A percentile compares a stretch with the other conserved stretches of the same genome.
Conservation (phyloP, 148 eudicot genomes). For the Rhododendron mucronatum region DNA sequence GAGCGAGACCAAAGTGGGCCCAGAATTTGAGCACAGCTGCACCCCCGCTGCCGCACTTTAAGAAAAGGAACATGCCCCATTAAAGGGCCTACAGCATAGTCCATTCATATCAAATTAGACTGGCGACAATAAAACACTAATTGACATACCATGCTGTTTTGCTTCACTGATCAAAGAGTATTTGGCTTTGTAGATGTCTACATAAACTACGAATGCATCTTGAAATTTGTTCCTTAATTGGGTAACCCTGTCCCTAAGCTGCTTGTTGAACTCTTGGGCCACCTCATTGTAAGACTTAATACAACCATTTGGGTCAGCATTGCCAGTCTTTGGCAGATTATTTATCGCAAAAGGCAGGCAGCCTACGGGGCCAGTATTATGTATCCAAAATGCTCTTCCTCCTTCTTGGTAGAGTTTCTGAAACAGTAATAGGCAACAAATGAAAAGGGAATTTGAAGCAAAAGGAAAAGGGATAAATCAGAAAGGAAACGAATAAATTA, state of each 20-base stretch:
- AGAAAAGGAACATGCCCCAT: neutral
- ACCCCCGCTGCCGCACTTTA: neutral
- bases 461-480: neutral
- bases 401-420: slow-evolving; percentile 31
- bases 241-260: slow-evolving; percentile 13
- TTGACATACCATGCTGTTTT: slow-evolving; percentile 12
- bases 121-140: neutral
- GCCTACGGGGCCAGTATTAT: slow-evolving; percentile 40
- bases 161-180: slow-evolving; percentile 16
- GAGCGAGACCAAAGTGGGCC: too few species aligned
- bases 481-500: neutral
- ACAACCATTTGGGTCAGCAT: slow-evolving; percentile 8
- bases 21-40: too few species aligned
- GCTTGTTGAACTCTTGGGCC: slow-evolving; percentile 19
- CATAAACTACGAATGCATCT: slow-evolving; percentile 8
- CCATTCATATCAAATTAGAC: neutral
- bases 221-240: slow-evolving; percentile 8
- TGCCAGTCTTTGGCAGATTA: slow-evolving; percentile 16
- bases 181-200: slow-evolving; percentile 15
- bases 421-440: neutral
- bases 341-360: slow-evolving; percentile 28
- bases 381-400: slow-evolving; percentile 34
- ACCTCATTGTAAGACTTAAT: slow-evolving; percentile 10
- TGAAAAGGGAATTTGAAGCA: neutral
- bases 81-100: neutral